Percentiles rank a stretch among this genome's conserved stretches.
Conservation (phyloP, 176 grass and related monocot genomes). For the Oryza brachyantha region DNA sequence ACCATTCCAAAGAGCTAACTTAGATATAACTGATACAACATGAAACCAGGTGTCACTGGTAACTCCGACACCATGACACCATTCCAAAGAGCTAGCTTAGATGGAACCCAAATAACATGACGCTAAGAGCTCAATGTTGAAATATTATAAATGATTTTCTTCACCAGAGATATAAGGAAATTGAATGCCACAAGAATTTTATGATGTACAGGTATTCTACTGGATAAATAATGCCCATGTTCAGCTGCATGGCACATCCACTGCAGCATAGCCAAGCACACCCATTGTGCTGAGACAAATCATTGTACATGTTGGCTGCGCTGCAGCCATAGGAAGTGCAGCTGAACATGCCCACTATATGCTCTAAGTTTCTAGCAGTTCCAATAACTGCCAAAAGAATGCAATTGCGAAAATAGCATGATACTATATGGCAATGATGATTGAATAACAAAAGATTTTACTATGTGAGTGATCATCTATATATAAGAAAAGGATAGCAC, state of each 20-base stretch:
- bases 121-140: neutral
- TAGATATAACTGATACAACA: neutral
- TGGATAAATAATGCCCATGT: too few species aligned
- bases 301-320: too few species aligned
- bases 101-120: slow-evolving; percentile 13
- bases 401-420: slow-evolving; percentile 11
- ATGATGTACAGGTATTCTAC: neutral
- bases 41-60: neutral
- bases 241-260: too few species aligned
- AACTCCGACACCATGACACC: neutral
- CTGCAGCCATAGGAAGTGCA: too few species aligned
- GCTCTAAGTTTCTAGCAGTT: neutral
- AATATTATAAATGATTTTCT: neutral
- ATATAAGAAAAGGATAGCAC: slow-evolving; percentile 21
- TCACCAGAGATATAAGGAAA: neutral
- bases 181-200: neutral
- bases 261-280: too few species aligned
- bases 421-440: neutral
- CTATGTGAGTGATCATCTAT: neutral
- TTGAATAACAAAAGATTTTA: neutral
- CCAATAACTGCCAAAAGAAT: slow-evolving; percentile 15
- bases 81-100: neutral
- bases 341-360: too few species aligned
- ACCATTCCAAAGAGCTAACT: neutral
- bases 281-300: too few species aligned